These are phyloP conservation scores for Erysimum cheiranthoides DNA, from an alignment of 345 rosid species.

Conservation along the genomic window DNA sequence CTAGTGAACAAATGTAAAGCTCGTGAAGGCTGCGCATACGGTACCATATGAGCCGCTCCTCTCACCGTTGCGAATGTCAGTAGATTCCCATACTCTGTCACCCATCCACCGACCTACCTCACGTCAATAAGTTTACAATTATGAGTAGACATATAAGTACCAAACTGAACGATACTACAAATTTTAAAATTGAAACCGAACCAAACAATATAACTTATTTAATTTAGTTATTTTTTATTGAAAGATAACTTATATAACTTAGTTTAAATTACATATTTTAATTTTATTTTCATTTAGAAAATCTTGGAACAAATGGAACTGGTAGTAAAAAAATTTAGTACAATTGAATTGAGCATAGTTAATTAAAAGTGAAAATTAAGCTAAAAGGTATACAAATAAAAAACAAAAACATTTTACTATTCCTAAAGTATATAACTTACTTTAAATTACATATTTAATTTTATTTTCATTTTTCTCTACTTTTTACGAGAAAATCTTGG, in stretches of 20 bases:
- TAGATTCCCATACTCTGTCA: constrained; percentile 73
- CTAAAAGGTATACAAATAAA: neutral
- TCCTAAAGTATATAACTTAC: too few species aligned
- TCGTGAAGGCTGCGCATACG: constrained; percentile 85
- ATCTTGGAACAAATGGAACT: too few species aligned
- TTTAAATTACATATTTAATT: too few species aligned
- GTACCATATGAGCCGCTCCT: constrained; percentile 98
- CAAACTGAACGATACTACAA: neutral
- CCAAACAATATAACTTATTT: too few species aligned
- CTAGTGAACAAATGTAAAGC: constrained; percentile 80
- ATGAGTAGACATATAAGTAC: neutral
- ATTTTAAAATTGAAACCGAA: neutral
- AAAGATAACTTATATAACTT: too few species aligned
- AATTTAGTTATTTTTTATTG: too few species aligned
- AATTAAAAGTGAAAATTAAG: neutral
- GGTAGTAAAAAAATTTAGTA: neutral
- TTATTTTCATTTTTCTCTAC: too few species aligned
- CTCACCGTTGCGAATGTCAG: constrained; percentile 83
- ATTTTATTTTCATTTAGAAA: too few species aligned
- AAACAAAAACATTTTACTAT: too few species aligned
- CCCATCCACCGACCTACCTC: constrained; percentile 86
- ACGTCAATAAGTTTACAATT: neutral
- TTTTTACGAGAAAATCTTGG: too few species aligned
- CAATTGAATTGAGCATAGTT: neutral
- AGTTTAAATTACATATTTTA: too few species aligned